Percentiles rank a stretch among this genome's conserved stretches.
phyloP scores from a whole-genome alignment of 139 green algal species.

The Microglena sp. region DNA sequence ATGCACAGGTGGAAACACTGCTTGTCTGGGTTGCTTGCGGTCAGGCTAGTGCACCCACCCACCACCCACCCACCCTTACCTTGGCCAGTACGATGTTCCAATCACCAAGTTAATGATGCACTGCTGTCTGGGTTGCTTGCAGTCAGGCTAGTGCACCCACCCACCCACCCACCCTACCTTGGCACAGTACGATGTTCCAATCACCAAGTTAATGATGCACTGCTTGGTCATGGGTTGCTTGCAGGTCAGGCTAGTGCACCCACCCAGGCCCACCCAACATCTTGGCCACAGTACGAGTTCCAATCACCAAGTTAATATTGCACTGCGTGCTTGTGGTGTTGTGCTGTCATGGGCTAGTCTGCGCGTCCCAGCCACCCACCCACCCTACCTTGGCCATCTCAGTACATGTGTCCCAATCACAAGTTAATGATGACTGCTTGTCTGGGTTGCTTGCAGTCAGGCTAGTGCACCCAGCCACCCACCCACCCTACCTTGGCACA shows the following conservation, averaged over 20 bases:
- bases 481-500: no score
- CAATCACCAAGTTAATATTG: slow-evolving; percentile 90
- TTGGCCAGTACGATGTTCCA: slow-evolving; percentile 85
- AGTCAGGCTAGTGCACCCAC: no score
- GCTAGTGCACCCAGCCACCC: no score
- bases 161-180: slow-evolving; percentile 48
- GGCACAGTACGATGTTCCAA: slow-evolving; percentile 86
- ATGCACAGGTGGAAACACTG: slow-evolving; percentile 70
- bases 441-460: no score
- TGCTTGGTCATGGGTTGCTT: slow-evolving; percentile 63
- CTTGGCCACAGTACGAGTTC: slow-evolving; percentile 84
- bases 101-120: slow-evolving; percentile 92
- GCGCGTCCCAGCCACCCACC: no score
- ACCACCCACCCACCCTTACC: slow-evolving; percentile 16
- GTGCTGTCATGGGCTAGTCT: no score
- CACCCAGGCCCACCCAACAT: slow-evolving; percentile 5
- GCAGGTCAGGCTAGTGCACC: not conserved
- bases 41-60: no score
- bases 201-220: slow-evolving; percentile 83
- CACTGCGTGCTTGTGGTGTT: slow-evolving; percentile 43
- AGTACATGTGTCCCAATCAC: slow-evolving; percentile 88
- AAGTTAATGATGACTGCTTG: slow-evolving; percentile 91
- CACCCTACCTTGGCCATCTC: slow-evolving; percentile 43
- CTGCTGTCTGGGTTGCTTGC: slow-evolving; percentile 52
- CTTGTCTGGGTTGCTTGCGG: slow-evolving; percentile 53